Percentiles rank a stretch among this genome's conserved stretches.
Evolutionary conservation across 345 rosid genomes (phyloP).

Genomic region (Salix exigua): DNA sequence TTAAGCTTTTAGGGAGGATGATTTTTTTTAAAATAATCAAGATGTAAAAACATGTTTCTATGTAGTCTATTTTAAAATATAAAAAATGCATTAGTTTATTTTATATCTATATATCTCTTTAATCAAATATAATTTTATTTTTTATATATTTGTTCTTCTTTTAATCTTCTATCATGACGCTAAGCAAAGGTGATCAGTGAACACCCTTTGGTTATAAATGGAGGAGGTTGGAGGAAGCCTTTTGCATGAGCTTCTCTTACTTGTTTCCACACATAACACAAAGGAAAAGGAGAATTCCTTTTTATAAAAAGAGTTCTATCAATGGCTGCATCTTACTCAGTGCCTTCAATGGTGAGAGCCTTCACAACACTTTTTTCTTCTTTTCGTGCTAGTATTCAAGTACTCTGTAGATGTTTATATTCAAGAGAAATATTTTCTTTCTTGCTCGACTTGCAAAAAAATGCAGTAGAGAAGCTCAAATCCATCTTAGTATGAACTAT

Average conservation of each 20-base stretch:
- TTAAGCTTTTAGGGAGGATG: too few species aligned
- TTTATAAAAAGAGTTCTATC: constrained; percentile 33
- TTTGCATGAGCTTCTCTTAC: constrained; percentile 35
- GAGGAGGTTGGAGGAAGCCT: constrained; percentile 15
- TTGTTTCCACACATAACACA: background rate
- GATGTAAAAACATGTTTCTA: too few species aligned
- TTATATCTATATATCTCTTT: background rate
- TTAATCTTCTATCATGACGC: too few species aligned
- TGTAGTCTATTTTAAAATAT: too few species aligned
- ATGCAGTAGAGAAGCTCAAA: background rate
- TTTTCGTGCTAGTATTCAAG: background rate
- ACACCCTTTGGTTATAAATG: constrained; percentile 35
- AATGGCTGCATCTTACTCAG: constrained; percentile 91
- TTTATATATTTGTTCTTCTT: too few species aligned
- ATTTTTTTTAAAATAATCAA: too few species aligned
- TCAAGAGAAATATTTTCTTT: background rate
- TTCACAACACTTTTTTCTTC: background rate
- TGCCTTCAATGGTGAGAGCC: constrained; percentile 76
- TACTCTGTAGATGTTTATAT: too few species aligned
- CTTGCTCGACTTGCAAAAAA: background rate
- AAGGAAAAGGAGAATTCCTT: background rate
- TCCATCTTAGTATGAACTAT: background rate
- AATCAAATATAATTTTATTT: background rate
- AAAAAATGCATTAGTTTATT: too few species aligned
- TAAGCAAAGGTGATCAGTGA: background rate